Conservation (phyloP, 495 filamentous ascomycete species). For the Neurospora tetraspora region DNA sequence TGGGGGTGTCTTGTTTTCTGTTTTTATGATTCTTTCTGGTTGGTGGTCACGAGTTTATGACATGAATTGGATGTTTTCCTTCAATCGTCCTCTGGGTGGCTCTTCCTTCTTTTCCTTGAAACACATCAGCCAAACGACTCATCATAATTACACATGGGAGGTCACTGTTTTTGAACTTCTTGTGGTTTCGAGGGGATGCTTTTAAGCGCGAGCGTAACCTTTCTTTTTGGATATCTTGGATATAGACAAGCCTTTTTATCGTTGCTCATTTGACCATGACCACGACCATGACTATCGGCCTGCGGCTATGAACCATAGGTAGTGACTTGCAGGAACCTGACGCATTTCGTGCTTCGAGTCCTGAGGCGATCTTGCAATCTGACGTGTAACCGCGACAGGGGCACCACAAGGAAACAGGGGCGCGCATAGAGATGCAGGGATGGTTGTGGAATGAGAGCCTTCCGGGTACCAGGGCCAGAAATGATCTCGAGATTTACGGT, state of each 20-base stretch:
- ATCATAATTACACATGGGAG: not conserved
- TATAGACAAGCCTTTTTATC: not conserved
- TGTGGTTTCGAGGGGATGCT: not conserved
- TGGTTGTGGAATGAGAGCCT: too few relatives aligned
- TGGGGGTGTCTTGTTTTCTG: not conserved
- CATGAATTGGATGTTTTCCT: not conserved
- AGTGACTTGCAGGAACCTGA: not conserved
- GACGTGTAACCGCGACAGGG: not conserved
- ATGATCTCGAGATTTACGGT: too few relatives aligned
- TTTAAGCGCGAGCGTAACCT: not conserved
- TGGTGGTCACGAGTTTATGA: not conserved
- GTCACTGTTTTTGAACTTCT: not conserved
- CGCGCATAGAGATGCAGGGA: not conserved
- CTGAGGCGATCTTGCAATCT: not conserved
- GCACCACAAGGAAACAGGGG: not conserved
- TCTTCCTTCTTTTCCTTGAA: not conserved
- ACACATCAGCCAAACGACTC: not conserved
- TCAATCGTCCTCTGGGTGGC: not conserved
- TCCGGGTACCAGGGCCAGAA: too few relatives aligned
- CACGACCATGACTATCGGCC: too few relatives aligned
- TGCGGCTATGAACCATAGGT: not conserved
- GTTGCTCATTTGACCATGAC: not conserved
- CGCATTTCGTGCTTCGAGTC: constrained; percentile 1
- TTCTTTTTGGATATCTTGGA: not conserved
- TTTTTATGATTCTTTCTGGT: not conserved